These are phyloP conservation scores for Nicotiana undulata DNA, from an alignment of 257 asterid species.

Conservation along the genomic window DNA sequence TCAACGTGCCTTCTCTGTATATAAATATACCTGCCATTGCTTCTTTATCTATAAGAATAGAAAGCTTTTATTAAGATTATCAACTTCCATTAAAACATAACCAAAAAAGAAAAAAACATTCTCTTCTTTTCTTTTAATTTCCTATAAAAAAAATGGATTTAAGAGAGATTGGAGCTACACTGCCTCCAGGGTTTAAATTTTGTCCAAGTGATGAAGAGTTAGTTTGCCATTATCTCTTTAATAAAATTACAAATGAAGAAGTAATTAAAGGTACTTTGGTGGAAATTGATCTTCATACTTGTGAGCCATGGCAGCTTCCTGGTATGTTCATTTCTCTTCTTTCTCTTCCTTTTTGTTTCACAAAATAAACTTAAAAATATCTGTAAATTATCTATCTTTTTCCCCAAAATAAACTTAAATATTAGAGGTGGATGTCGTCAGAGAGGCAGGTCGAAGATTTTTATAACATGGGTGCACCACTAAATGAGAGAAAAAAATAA, in stretches of 20 bases:
- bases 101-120: too few relatives aligned
- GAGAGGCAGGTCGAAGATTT: too few relatives aligned
- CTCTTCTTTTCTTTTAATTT: background rate
- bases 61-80: constrained; percentile 5
- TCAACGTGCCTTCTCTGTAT: background rate
- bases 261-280: constrained; percentile 52
- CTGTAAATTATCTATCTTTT: too few relatives aligned
- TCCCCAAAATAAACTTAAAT: too few relatives aligned
- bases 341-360: constrained; percentile 18
- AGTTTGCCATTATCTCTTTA: constrained; percentile 55
- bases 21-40: background rate
- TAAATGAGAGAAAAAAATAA: too few relatives aligned
- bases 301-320: constrained; percentile 99
- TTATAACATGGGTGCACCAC: too few relatives aligned
- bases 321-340: constrained; percentile 57
- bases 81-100: constrained; percentile 3
- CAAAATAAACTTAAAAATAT: background rate
- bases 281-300: constrained; percentile 78
- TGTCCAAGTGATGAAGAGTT: constrained; percentile 60
- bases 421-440: too few relatives aligned
- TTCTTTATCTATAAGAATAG: constrained; percentile 8
- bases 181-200: constrained; percentile 62
- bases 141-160: constrained; percentile 31
- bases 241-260: constrained; percentile 42
- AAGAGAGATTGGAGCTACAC: constrained; percentile 49